Evolutionary conservation across 2,329 filamentous ascomycete genomes (phyloP), one percentile per base, ranked within the genome.

Genomic region (Colletotrichum chlorophyti): DNA sequence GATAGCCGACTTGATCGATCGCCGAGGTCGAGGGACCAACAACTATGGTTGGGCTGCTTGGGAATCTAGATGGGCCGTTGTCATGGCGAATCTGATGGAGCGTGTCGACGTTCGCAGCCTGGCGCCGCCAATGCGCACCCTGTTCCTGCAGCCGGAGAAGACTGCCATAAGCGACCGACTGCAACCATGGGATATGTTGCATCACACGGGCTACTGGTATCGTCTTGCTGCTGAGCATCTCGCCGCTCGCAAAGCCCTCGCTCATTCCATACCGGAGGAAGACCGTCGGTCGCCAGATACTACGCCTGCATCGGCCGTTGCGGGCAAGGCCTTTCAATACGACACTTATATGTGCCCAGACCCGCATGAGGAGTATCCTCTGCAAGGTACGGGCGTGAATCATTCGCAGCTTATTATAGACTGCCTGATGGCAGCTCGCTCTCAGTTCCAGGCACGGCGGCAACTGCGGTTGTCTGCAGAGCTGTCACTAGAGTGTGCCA

Each of bases 1-100:
- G 53, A 87, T 94, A 63, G 83, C 82, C 53, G 89, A 91, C 65
- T 84, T 97, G 49, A 79, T 97, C 14, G 91, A 97, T 68, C 84
- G 91, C 15, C 87, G 90, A 64, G 93, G 93, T 4, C 91, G 91
- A 65, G 94, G 94, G 1, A 93, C 91, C 3, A 85, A 87, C 27
- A 96, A 91, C 64, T 98, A 98, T 71, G 91, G 92, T 6, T 98
- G 93, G 91, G 85, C 92, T 68, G 93, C 94, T 2, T 99, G 94
- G 93, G 90, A 97, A 74, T 87, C 91, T 35, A 84, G 91, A 53
- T 89, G 86, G 86, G 81, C 84, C 14, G 77, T 76, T 19, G 75
- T 86, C 11, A 88, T 89, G 86, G 85, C 84, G 2, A 78, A 84
- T 40, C 68, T 88, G 61, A 79, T 88, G 15, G 80, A 85, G 60